phyloP scores from a whole-genome alignment of 768 basidiomycete species.

The Lentinula detonsa region DNA sequence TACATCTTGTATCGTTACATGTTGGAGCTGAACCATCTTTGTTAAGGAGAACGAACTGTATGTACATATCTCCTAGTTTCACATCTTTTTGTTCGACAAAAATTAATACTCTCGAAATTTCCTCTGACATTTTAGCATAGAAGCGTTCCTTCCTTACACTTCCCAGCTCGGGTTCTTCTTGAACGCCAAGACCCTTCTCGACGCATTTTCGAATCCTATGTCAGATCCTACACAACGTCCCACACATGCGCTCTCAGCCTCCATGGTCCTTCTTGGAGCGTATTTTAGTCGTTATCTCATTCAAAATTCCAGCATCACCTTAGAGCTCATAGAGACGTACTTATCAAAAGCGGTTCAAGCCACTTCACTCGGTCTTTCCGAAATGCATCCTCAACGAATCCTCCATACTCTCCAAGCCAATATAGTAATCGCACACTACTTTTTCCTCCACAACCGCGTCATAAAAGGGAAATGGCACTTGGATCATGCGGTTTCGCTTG shows the following conservation, averaged over 20 bases:
- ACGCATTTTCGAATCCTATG: slow-evolving; percentile 31
- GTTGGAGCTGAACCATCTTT: no score
- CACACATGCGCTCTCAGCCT: slow-evolving; percentile 19
- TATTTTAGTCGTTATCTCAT: slow-evolving; percentile 12
- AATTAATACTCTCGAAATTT: no score
- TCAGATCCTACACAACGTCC: slow-evolving; percentile 15
- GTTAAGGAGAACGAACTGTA: no score
- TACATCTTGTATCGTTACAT: no score
- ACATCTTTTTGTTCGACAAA: no score
- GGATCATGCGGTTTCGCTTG: slow-evolving; percentile 26
- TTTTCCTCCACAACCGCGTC: slow-evolving; percentile 30
- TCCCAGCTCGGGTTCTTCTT: slow-evolving; percentile 30
- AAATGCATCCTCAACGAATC: slow-evolving; percentile 21
- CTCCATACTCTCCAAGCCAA: slow-evolving; percentile 28
- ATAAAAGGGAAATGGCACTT: slow-evolving; percentile 35
- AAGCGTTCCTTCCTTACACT: slow-evolving; percentile 1
- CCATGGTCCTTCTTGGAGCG: slow-evolving; percentile 21
- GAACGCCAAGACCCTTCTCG: slow-evolving; percentile 29
- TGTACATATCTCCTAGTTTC: no score
- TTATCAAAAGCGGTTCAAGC: slow-evolving; percentile 25
- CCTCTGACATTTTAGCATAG: background rate
- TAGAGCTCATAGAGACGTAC: background rate
- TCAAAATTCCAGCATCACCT: background rate
- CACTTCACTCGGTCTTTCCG: slow-evolving; percentile 19
- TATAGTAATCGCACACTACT: slow-evolving; percentile 34